Evolutionary conservation across 2,329 filamentous ascomycete species (phyloP).

Genomic region (Phialemoniopsis sp.): DNA sequence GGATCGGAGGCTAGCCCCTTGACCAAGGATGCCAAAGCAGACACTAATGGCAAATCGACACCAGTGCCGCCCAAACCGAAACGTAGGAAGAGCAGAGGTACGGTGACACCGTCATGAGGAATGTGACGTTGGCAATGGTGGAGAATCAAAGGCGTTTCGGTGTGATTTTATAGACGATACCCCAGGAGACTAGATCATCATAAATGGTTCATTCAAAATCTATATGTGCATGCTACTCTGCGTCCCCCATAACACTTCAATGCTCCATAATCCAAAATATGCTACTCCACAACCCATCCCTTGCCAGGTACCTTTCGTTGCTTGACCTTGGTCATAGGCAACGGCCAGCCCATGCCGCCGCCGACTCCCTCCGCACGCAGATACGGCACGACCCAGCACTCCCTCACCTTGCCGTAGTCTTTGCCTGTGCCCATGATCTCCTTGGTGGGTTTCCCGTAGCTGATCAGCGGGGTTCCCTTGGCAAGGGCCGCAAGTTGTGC

Average conservation of each 20-base stretch:
- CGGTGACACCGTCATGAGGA: conserved; percentile 18
- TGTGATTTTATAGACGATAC: conserved; percentile 7
- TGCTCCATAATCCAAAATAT: too few relatives aligned
- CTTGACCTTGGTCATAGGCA: conserved; percentile 77
- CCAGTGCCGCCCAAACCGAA: conserved; percentile 35
- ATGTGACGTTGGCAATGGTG: neutral
- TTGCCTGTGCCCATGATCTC: conserved; percentile 53
- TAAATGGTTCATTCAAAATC: neutral
- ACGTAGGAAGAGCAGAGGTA: conserved; percentile 40
- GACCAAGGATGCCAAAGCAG: conserved; percentile 36
- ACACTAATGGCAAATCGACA: conserved; percentile 29
- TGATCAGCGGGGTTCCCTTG: conserved; percentile 78
- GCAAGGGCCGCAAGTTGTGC: conserved; percentile 74
- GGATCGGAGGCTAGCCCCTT: conserved; percentile 31
- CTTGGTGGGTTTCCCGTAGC: conserved; percentile 87
- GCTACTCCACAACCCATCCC: conserved; percentile 68
- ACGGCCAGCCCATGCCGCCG: conserved; percentile 72
- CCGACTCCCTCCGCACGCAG: conserved; percentile 63
- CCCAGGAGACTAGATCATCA: conserved; percentile 2
- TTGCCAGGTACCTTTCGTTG: conserved; percentile 70
- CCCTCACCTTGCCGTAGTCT: conserved; percentile 44
- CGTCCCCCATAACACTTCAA: neutral
- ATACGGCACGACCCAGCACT: conserved; percentile 81
- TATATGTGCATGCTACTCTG: too few relatives aligned
- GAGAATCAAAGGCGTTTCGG: conserved; percentile 3